phyloP scores from a whole-genome alignment of 441 rosid species.

The Isatis lusitanica region DNA sequence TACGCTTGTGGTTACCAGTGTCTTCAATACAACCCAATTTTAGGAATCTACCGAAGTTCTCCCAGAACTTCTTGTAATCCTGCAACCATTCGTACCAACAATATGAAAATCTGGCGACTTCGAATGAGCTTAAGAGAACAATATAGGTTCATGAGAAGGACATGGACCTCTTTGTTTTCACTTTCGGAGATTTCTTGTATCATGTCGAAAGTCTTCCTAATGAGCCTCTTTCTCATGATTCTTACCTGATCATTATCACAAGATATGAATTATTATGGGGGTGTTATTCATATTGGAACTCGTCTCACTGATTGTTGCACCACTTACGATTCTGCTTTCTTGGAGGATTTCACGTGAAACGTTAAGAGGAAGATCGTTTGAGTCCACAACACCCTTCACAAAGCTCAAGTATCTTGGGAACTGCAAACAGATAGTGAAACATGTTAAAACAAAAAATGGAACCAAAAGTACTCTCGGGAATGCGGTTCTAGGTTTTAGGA shows the following conservation, averaged over 20 bases:
- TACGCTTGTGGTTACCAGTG: constrained; percentile 87
- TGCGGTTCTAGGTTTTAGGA: not conserved
- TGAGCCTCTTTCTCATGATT: constrained; percentile 98
- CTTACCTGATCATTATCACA: constrained; percentile 49
- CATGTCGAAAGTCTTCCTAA: constrained; percentile 95
- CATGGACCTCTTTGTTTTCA: constrained; percentile 84
- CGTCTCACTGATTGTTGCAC: not conserved
- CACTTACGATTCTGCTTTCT: constrained; percentile 88
- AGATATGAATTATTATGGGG: not conserved
- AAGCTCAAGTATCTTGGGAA: constrained; percentile 96
- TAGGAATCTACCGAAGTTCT: constrained; percentile 86
- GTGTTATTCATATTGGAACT: not conserved
- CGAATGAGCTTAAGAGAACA: not conserved
- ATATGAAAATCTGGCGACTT: not conserved
- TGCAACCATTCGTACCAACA: constrained; percentile 37
- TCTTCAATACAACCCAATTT: constrained; percentile 96
- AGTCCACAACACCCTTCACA: constrained; percentile 96
- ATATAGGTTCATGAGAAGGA: not conserved
- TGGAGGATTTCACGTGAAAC: constrained; percentile 97
- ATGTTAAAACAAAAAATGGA: not conserved
- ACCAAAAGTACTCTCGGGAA: not conserved
- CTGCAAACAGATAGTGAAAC: constrained; percentile 42
- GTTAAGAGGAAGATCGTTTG: constrained; percentile 93
- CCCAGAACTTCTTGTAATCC: constrained; percentile 98
- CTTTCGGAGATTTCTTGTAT: constrained; percentile 84